These are phyloP conservation scores for Didymellaceae sp. DNA, from an alignment of 2,329 filamentous ascomycete genomes.

Conservation along the genomic window DNA sequence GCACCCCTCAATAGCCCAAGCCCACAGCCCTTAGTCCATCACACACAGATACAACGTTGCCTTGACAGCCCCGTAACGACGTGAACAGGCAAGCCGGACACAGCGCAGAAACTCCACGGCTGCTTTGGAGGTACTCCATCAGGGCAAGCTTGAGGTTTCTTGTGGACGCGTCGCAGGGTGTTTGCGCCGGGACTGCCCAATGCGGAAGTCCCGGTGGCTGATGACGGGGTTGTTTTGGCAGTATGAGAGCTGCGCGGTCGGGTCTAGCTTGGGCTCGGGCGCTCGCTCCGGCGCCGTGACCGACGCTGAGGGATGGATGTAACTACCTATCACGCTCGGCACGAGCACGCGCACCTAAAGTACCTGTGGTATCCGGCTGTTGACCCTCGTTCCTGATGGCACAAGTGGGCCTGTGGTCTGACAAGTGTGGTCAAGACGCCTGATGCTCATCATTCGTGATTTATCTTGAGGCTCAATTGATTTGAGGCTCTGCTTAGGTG, in stretches of 20 bases:
- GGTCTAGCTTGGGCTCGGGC: not conserved
- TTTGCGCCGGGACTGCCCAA: slow-evolving; percentile 18
- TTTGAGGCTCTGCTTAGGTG: too few relatives aligned
- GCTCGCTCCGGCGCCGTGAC: slow-evolving; percentile 20
- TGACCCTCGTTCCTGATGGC: not conserved
- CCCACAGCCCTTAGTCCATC: too few relatives aligned
- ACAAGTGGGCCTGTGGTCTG: not conserved
- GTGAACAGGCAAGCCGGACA: not conserved
- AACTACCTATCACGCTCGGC: slow-evolving; percentile 1
- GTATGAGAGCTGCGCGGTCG: too few relatives aligned
- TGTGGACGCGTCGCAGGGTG: not conserved
- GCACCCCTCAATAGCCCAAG: slow-evolving; percentile 19
- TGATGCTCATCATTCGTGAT: not conserved
- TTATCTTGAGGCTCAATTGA: too few relatives aligned
- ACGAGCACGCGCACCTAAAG: slow-evolving; percentile 1
- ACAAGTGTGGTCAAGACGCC: not conserved
- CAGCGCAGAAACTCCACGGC: not conserved
- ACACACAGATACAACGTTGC: too few relatives aligned
- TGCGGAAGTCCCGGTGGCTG: slow-evolving; percentile 14
- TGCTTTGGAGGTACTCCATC: slow-evolving; percentile 1
- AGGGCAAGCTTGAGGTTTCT: not conserved
- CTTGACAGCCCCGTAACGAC: not conserved
- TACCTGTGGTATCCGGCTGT: not conserved
- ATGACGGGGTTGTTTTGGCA: not conserved
- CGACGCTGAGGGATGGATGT: not conserved